Conservation (phyloP, 805 yeast species). For the Ogataea naganishii region DNA sequence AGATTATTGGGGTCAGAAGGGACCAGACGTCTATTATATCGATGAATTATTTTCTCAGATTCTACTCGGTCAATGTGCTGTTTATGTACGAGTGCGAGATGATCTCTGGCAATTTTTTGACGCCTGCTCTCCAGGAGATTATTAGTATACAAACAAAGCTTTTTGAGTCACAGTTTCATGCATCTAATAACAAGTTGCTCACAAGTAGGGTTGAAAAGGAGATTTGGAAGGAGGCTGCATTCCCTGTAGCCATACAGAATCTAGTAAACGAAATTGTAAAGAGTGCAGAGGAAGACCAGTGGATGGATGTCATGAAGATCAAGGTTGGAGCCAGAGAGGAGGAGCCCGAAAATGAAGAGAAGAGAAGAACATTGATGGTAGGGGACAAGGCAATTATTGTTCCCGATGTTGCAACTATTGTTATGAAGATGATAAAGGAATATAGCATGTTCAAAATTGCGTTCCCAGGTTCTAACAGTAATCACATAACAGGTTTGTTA, state of each 20-base stretch:
- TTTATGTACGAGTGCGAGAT: slow-evolving; percentile 81
- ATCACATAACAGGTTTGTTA: slow-evolving; percentile 35
- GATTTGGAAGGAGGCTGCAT: slow-evolving; percentile 70
- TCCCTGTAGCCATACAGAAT: slow-evolving; percentile 37
- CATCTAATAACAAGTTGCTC: slow-evolving; percentile 36
- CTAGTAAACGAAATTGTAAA: slow-evolving; percentile 42
- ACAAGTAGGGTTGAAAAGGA: slow-evolving; percentile 53
- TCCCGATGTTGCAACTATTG: slow-evolving; percentile 36
- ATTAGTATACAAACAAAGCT: slow-evolving; percentile 57
- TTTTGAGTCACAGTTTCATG: slow-evolving; percentile 49
- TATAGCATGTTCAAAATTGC: slow-evolving; percentile 48
- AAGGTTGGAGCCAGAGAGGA: slow-evolving; percentile 17
- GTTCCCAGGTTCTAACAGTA: slow-evolving; percentile 44
- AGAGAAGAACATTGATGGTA: slow-evolving; percentile 29
- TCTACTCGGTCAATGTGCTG: slow-evolving; percentile 56
- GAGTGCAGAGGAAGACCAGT: slow-evolving; percentile 38
- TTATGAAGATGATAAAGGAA: slow-evolving; percentile 36
- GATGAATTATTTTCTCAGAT: slow-evolving; percentile 52
- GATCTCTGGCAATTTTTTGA: slow-evolving; percentile 57
- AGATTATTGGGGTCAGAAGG: slow-evolving; percentile 68
- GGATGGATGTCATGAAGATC: slow-evolving; percentile 33
- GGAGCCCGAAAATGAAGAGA: slow-evolving; percentile 25
- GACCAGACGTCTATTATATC: slow-evolving; percentile 55
- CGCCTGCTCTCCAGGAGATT: slow-evolving; percentile 56
- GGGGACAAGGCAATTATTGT: slow-evolving; percentile 51